Evolutionary conservation across 306 rosid genomes (phyloP).

Genomic region (Oxytropis ochrocephala): DNA sequence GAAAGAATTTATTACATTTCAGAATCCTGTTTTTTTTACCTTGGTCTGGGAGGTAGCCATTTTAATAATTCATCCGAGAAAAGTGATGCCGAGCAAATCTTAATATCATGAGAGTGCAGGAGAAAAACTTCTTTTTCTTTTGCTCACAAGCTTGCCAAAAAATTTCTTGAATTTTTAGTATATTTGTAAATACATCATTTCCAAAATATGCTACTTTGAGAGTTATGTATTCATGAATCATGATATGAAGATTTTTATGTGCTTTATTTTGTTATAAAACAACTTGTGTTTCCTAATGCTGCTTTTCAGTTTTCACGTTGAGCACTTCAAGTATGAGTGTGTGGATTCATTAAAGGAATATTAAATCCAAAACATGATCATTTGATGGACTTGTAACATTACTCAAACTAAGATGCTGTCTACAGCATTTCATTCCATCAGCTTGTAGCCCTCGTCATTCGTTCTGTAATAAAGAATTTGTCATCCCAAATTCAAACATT

Average conservation of each 20-base stretch:
- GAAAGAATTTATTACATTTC: neutral
- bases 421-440: neutral
- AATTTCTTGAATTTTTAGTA: too few species aligned
- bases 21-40: neutral
- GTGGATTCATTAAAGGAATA: neutral
- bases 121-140: neutral
- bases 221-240: too few species aligned
- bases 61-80: neutral
- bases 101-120: neutral
- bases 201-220: too few species aligned
- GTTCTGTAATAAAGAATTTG: neutral
- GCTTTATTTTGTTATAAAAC: too few species aligned
- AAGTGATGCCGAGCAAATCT: neutral
- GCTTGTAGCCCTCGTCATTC: neutral
- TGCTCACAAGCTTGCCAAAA: neutral
- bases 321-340: neutral
- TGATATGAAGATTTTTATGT: too few species aligned
- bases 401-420: neutral
- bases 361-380: neutral
- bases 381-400: neutral
- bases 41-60: too few species aligned
- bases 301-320: neutral
- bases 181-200: too few species aligned
- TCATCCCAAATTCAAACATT: neutral
- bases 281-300: too few species aligned